These are phyloP conservation scores for Starmerella geochares DNA, from an alignment of 805 yeast species.

Conservation along the genomic window DNA sequence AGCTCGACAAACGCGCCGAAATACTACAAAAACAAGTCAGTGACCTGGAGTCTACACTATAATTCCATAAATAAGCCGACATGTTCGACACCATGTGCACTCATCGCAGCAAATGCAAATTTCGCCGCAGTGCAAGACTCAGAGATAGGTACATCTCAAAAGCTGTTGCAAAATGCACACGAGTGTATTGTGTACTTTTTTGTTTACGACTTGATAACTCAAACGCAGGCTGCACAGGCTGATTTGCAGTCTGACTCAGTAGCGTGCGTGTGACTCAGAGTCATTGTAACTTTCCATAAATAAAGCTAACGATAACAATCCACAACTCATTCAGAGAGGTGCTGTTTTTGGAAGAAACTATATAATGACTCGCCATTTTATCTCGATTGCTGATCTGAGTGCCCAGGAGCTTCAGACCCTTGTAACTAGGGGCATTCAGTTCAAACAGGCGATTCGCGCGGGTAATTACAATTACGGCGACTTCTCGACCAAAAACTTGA, in stretches of 20 bases:
- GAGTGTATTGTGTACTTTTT: no score
- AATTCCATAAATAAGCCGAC: background rate
- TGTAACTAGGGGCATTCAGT: conserved; percentile 61
- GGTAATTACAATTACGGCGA: conserved; percentile 36
- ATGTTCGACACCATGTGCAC: no score
- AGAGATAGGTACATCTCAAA: no score
- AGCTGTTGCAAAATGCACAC: no score
- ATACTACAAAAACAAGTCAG: background rate
- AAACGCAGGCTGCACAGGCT: no score
- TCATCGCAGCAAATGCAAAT: no score
- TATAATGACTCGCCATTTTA: conserved; percentile 44
- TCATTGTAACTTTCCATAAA: no score
- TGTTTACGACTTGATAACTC: no score
- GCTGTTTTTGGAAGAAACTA: no score
- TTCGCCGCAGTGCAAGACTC: no score
- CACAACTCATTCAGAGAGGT: no score
- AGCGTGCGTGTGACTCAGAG: background rate
- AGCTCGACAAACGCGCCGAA: background rate
- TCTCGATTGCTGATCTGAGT: conserved; percentile 69
- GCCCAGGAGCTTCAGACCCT: conserved; percentile 60
- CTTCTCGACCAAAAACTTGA: conserved; percentile 43
- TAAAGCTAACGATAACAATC: no score
- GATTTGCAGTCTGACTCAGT: background rate
- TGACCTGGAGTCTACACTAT: background rate
- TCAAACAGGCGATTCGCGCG: conserved; percentile 38